Percentiles rank a stretch among this genome's conserved stretches.
These are phyloP conservation scores for Sideroxylon spinosum DNA, from an alignment of 179 eudicot species.

Conservation along the genomic window DNA sequence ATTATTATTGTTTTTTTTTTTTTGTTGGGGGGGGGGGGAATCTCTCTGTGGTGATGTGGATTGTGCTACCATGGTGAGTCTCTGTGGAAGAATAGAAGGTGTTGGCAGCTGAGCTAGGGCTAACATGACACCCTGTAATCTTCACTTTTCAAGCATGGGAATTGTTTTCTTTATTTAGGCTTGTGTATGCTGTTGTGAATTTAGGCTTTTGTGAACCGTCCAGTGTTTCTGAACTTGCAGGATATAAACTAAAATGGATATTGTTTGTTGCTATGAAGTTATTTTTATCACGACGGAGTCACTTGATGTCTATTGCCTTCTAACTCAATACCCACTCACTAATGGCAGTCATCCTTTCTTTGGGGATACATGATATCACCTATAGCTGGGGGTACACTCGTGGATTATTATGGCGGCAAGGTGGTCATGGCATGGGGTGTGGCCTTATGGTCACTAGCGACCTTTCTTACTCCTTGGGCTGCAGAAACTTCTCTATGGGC, in stretches of 20 bases:
- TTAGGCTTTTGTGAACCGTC: too few species aligned
- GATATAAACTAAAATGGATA: not conserved
- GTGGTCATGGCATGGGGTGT: constrained; percentile 93
- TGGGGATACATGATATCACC: constrained; percentile 99
- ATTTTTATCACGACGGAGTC: too few species aligned
- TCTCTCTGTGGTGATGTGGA: too few species aligned
- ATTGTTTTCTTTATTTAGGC: not conserved
- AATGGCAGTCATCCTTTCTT: constrained; percentile 93
- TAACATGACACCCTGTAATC: too few species aligned
- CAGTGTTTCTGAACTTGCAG: not conserved
- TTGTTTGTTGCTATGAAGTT: not conserved
- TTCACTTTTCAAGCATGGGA: not conserved
- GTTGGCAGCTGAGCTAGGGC: too few species aligned
- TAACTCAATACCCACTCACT: constrained; percentile 34
- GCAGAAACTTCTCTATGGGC: constrained; percentile 79
- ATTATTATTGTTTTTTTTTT: too few species aligned
- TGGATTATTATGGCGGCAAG: constrained; percentile 95
- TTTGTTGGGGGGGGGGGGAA: too few species aligned
- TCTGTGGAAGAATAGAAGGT: too few species aligned
- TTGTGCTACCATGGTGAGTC: too few species aligned
- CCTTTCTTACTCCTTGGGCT: constrained; percentile 97
- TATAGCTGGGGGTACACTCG: constrained; percentile 91
- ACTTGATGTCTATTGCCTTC: constrained; percentile 23
- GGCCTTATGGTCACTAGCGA: constrained; percentile 90
- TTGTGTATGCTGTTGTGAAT: not conserved